Conservation (phyloP, 1,284 basidiomycete species). For the Ustilago nuda region DNA sequence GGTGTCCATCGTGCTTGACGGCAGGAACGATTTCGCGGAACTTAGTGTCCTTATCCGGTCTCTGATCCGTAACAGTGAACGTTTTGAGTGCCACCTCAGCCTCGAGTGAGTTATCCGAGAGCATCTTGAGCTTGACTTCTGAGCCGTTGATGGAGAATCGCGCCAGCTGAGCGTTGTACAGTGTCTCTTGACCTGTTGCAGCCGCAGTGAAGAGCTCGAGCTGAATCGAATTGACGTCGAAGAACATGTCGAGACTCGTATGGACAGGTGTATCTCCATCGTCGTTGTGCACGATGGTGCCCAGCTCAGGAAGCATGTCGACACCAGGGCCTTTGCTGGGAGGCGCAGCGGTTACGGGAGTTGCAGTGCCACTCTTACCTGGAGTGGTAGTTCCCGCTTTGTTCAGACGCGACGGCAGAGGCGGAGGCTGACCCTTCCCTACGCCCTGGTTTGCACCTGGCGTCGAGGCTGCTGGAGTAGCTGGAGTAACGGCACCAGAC, state of each 20-base stretch:
- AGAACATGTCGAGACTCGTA: constrained; percentile 79
- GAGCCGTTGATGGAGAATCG: constrained; percentile 86
- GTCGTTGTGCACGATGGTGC: constrained; percentile 65
- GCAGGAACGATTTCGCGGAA: constrained; percentile 97
- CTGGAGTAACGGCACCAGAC: background rate
- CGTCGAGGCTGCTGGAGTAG: background rate
- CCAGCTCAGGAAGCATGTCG: constrained; percentile 73
- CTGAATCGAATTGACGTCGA: constrained; percentile 81
- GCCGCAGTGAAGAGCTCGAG: constrained; percentile 88
- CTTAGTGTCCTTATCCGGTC: constrained; percentile 79
- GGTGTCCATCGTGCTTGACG: constrained; percentile 87
- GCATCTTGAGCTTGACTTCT: constrained; percentile 82
- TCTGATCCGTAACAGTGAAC: constrained; percentile 90
- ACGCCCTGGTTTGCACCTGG: constrained; percentile 7
- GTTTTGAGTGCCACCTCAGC: constrained; percentile 88
- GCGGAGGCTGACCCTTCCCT: constrained; percentile 20
- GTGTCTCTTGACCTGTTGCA: constrained; percentile 75
- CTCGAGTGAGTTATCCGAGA: constrained; percentile 85
- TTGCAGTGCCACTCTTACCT: constrained; percentile 18
- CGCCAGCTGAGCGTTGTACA: constrained; percentile 85
- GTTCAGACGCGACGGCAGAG: constrained; percentile 18
- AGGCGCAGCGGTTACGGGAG: constrained; percentile 21
- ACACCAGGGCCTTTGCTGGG: constrained; percentile 58
- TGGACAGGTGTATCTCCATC: constrained; percentile 51
- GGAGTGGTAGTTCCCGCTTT: constrained; percentile 11